phyloP scores from a whole-genome alignment of 2,329 filamentous ascomycete genomes.

The Penicillium sp. region DNA sequence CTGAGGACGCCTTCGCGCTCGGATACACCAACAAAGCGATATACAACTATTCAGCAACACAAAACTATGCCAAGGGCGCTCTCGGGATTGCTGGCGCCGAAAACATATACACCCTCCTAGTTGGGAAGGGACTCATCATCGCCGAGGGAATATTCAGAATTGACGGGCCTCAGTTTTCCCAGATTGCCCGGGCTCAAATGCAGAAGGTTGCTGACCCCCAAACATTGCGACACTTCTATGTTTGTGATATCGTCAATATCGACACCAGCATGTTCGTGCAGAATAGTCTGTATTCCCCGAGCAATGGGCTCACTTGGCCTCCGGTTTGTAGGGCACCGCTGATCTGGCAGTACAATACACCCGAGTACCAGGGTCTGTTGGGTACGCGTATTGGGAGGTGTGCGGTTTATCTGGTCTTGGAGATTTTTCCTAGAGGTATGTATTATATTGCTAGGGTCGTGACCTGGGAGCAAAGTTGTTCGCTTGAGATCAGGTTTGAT shows the following conservation, averaged over 20 bases:
- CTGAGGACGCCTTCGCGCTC: neutral
- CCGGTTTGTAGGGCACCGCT: neutral
- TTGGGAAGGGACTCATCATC: neutral
- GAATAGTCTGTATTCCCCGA: neutral
- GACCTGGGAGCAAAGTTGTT: neutral
- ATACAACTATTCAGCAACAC: neutral
- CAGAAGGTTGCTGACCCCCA: neutral
- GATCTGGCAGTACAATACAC: neutral
- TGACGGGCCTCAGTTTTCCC: neutral
- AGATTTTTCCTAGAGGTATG: neutral
- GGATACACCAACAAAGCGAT: neutral
- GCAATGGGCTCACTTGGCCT: neutral
- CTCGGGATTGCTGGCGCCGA: neutral
- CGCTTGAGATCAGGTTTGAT: constrained; percentile 3
- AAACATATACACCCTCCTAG: neutral
- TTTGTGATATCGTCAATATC: neutral
- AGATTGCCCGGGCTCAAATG: neutral
- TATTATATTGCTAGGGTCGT: constrained; percentile 1
- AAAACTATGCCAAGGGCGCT: neutral
- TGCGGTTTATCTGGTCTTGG: neutral
- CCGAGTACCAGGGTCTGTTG: constrained; percentile 1
- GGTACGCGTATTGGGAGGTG: constrained; percentile 1
- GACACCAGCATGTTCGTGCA: neutral
- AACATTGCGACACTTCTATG: neutral
- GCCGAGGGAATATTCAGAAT: neutral